phyloP scores from a whole-genome alignment of 805 yeast species.

The Zygosaccharomyces gambellarensis region DNA sequence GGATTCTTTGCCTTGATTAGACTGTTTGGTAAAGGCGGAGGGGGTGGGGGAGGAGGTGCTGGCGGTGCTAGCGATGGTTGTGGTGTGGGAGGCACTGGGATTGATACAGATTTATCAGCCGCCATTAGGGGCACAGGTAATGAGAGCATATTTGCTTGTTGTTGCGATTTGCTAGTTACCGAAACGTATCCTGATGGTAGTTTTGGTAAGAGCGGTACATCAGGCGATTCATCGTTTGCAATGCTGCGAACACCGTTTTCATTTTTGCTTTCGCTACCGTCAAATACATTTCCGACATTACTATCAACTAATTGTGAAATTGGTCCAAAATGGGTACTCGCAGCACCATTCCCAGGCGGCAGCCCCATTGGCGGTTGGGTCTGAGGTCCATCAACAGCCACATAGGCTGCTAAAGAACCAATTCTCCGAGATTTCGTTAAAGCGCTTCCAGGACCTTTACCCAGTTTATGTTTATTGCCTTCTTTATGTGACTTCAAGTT shows the following conservation, averaged over 20 bases:
- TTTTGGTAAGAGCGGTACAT: neutral
- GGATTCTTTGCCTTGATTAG: conserved; percentile 17
- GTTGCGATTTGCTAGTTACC: neutral
- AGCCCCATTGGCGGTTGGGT: neutral
- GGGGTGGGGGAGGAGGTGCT: conserved; percentile 25
- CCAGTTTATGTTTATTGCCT: conserved; percentile 1
- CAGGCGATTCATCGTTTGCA: neutral
- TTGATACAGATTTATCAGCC: conserved; percentile 3
- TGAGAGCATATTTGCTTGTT: neutral
- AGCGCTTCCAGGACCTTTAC: conserved; percentile 6
- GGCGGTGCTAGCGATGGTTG: conserved; percentile 13
- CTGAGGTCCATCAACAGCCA: neutral
- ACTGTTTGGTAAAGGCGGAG: conserved; percentile 15
- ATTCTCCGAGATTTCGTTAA: conserved; percentile 23
- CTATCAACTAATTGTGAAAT: neutral
- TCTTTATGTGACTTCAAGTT: conserved; percentile 11
- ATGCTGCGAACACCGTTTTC: neutral
- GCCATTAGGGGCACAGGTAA: conserved; percentile 1
- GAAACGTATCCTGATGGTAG: neutral
- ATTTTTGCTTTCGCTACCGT: no score
- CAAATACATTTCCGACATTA: neutral
- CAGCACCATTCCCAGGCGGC: neutral
- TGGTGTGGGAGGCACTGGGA: conserved; percentile 12
- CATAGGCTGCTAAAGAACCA: conserved; percentile 21
- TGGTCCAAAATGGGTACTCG: neutral